Evolutionary conservation across 768 basidiomycete species (phyloP).

Genomic region (Boletellus ananas): DNA sequence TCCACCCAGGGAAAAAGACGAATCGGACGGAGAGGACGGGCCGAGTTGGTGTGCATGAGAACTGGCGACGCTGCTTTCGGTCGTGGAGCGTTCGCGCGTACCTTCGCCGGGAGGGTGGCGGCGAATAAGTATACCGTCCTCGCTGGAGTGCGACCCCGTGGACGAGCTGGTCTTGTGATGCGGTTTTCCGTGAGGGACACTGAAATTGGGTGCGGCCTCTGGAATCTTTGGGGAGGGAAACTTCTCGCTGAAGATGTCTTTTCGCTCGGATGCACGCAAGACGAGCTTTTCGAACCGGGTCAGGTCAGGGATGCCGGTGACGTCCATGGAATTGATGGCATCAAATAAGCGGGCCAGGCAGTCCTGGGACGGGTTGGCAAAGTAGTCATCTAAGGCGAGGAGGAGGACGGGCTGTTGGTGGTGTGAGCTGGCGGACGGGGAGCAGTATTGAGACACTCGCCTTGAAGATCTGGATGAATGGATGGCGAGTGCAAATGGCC

Average conservation of each 20-base stretch:
- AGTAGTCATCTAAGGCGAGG: slow-evolving; percentile 94
- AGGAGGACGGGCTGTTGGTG: slow-evolving; percentile 75
- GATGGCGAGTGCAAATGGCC: slow-evolving; percentile 89
- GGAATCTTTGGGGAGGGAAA: slow-evolving; percentile 40
- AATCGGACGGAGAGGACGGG: slow-evolving; percentile 61
- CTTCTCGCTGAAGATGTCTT: slow-evolving; percentile 89
- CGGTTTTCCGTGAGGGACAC: slow-evolving; percentile 27
- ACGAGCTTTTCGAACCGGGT: slow-evolving; percentile 82
- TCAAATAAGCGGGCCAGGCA: slow-evolving; percentile 89
- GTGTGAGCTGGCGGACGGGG: not conserved
- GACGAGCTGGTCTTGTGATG: slow-evolving; percentile 49
- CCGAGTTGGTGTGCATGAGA: slow-evolving; percentile 28
- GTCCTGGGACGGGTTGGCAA: slow-evolving; percentile 82
- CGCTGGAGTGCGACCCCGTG: slow-evolving; percentile 62
- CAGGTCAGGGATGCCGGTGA: slow-evolving; percentile 72
- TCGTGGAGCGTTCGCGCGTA: slow-evolving; percentile 37
- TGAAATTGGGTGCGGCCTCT: slow-evolving; percentile 6
- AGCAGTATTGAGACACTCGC: slow-evolving; percentile 35
- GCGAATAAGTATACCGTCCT: slow-evolving; percentile 57
- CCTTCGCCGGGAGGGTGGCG: slow-evolving; percentile 27
- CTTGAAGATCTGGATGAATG: slow-evolving; percentile 96
- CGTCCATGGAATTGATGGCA: slow-evolving; percentile 88
- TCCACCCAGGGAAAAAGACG: slow-evolving; percentile 73
- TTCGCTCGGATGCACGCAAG: slow-evolving; percentile 85
- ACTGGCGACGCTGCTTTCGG: slow-evolving; percentile 36